Evolutionary conservation across 2,329 filamentous ascomycete species (phyloP).

Genomic region (Aspergillus pseudonomiae): DNA sequence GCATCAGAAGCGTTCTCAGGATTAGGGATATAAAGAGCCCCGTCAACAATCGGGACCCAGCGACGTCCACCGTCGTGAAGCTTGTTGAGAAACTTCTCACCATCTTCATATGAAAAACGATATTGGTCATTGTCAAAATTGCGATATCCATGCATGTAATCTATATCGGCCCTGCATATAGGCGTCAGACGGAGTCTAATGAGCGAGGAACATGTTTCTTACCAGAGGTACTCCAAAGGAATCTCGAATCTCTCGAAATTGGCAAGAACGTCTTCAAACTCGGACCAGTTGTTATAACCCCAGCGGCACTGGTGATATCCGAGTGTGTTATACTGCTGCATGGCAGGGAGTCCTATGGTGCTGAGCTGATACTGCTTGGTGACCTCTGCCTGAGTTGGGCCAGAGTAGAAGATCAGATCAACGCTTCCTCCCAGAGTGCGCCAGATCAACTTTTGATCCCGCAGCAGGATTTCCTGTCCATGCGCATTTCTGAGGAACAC

Average conservation of each 20-base stretch:
- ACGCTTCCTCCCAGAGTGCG: slow-evolving; percentile 74
- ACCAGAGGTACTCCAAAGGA: slow-evolving; percentile 57
- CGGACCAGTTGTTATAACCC: slow-evolving; percentile 76
- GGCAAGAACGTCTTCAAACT: slow-evolving; percentile 61
- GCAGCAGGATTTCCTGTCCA: slow-evolving; percentile 71
- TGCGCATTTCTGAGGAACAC: slow-evolving; percentile 78
- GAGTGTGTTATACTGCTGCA: slow-evolving; percentile 81
- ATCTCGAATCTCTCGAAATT: slow-evolving; percentile 59
- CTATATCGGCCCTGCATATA: slow-evolving; percentile 46
- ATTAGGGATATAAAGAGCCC: slow-evolving; percentile 72
- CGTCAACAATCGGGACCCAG: slow-evolving; percentile 64
- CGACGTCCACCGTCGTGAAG: slow-evolving; percentile 60
- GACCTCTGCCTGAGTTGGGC: slow-evolving; percentile 68
- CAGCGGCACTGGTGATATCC: slow-evolving; percentile 84
- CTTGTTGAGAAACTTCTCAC: slow-evolving; percentile 54
- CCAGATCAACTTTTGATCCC: slow-evolving; percentile 69
- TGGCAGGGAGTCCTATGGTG: slow-evolving; percentile 69
- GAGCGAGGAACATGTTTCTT: slow-evolving; percentile 5
- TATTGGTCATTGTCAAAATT: slow-evolving; percentile 61
- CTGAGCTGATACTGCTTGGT: slow-evolving; percentile 71
- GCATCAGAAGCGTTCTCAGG: slow-evolving; percentile 68
- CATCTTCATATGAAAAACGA: slow-evolving; percentile 54
- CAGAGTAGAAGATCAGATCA: slow-evolving; percentile 78
- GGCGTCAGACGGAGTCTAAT: not conserved
- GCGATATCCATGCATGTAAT: slow-evolving; percentile 64